Evolutionary conservation across 345 rosid species (phyloP).

Genomic region (Anacardium occidentale): DNA sequence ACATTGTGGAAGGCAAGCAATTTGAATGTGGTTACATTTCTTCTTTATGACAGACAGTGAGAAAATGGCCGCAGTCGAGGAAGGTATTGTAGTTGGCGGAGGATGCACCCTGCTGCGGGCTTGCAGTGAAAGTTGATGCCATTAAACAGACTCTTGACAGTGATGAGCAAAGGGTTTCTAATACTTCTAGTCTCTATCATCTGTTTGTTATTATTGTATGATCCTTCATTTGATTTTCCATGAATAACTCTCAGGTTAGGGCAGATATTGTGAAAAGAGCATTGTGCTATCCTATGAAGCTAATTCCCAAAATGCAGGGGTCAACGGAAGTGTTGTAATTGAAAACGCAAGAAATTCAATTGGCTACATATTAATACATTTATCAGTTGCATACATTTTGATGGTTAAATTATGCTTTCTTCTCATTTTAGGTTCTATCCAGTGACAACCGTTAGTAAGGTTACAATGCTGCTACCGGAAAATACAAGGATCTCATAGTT

Average conservation of each 20-base stretch:
- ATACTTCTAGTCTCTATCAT: neutral
- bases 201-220: neutral
- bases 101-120: slow-evolving; percentile 13
- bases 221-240: neutral
- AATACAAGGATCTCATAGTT: slow-evolving; percentile 36
- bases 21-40: too few species aligned
- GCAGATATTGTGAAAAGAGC: slow-evolving; percentile 38
- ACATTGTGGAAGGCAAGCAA: too few species aligned
- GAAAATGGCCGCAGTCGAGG: slow-evolving; percentile 31
- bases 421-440: neutral
- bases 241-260: slow-evolving; percentile 1
- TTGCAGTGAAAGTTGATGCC: neutral
- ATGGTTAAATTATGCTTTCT: too few species aligned
- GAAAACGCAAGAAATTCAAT: slow-evolving; percentile 21
- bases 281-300: slow-evolving; percentile 33
- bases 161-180: slow-evolving; percentile 27
- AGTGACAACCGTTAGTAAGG: slow-evolving; percentile 15
- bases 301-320: slow-evolving; percentile 39
- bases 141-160: slow-evolving; percentile 26
- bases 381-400: neutral
- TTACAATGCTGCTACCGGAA: slow-evolving; percentile 36
- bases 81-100: slow-evolving; percentile 13
- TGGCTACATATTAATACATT: neutral
- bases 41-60: too few species aligned
- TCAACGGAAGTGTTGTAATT: slow-evolving; percentile 36